phyloP scores from a whole-genome alignment of 768 basidiomycete genomes.

The Gautieria morchelliformis region DNA sequence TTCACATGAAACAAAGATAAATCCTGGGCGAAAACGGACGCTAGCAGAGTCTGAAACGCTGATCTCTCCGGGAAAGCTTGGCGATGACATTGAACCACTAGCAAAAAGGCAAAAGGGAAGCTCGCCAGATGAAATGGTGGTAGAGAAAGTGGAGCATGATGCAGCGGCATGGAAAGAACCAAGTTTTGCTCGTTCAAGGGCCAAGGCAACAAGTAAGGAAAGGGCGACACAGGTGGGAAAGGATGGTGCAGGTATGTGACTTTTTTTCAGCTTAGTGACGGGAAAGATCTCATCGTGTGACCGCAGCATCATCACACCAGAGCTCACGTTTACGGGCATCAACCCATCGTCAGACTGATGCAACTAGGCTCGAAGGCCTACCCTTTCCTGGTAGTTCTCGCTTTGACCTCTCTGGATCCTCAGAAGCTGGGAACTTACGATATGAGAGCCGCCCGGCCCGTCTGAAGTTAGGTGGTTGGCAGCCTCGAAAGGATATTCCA shows the following conservation, averaged over 20 bases:
- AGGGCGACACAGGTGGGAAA: not conserved
- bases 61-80: not conserved
- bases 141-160: constrained; percentile 15
- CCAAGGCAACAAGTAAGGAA: not conserved
- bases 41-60: not conserved
- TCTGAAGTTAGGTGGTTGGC: constrained; percentile 7
- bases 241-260: not conserved
- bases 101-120: not conserved
- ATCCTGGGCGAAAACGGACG: not conserved
- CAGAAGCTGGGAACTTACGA: not conserved
- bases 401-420: not conserved
- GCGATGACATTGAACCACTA: not conserved
- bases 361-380: not conserved
- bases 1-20: not conserved
- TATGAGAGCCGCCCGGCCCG: not conserved
- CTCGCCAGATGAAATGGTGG: not conserved
- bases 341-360: not conserved
- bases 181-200: constrained; percentile 15
- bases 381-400: not conserved
- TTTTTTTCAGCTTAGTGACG: not conserved
- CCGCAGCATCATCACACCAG: not conserved
- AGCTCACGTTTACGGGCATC: not conserved
- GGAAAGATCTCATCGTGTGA: too few species aligned
- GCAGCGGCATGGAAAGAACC: constrained; percentile 22
- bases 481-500: not conserved